Evolutionary conservation across 352 stramenopile genomes (phyloP), one percentile per base, ranked within the genome.

Genomic region (Globisporangium okanoganense): DNA sequence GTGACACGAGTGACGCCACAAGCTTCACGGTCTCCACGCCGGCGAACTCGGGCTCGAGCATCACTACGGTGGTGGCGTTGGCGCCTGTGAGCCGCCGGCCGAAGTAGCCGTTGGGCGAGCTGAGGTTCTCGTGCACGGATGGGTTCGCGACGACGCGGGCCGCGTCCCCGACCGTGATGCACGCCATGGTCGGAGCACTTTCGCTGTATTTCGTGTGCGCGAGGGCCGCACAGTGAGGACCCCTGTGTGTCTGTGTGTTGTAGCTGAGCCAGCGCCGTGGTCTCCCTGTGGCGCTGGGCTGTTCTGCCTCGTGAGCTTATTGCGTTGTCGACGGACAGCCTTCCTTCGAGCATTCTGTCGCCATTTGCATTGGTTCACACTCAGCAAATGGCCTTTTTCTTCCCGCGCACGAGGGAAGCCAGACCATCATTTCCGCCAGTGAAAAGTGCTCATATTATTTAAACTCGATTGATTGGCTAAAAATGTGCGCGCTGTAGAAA

Each of bases 1-100:
- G 57, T 3, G 86, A 95, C 2, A 88, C 59, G 25, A 90, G 65
- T 65, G 85, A 85, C 51, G 75, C 73, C 29, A 72, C 64, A n/a
- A 81, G 79, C 56, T 81, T 77, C 31, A 92, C 66, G n/a, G 69
- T 76, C 27, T 73, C 58, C 1, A 69, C 83, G 47, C 79, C 75
- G n/a, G 54, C 41, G 49, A 92, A 90, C 62, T 90, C 83, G 22
- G 27, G 55, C 58, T 89, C 67, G 8, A 85, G 72, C 52, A 70
- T 53, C 44, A 70, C 22, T 9, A 24, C 18, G 8, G 13, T 40
- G 18, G 27, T 25, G 4, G 20, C n/a, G 4, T 25, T 65, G 12
- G 27, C 52, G 25, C 33, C 33, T 24, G 22, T 6, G 27, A 66
- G 49, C 27, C 62, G 65, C 2, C 73, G 71, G 6, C 70, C 68